Percentiles rank a stretch among this genome's conserved stretches.
phyloP scores from a whole-genome alignment of 352 stramenopile species.

The Aphanomyces euteiches region DNA sequence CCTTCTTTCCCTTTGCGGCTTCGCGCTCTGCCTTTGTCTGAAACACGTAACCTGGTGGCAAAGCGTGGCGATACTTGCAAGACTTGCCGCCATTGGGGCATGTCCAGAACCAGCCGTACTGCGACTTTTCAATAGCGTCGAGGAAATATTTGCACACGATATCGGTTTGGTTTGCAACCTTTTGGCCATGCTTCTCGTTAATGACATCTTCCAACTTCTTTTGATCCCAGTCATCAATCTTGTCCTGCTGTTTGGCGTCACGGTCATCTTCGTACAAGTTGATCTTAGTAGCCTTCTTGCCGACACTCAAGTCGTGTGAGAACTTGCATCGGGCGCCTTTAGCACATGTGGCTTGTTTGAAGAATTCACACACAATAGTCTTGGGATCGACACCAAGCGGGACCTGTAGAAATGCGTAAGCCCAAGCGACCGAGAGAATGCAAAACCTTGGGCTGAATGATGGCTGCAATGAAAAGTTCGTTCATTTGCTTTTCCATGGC shows the following conservation, averaged over 20 bases:
- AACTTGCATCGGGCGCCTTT: conserved; percentile 89
- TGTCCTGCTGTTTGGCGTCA: conserved; percentile 63
- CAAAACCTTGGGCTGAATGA: conserved; percentile 79
- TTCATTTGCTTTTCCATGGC: conserved; percentile 74
- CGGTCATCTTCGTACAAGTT: conserved; percentile 84
- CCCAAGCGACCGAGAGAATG: neutral
- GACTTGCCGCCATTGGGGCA: conserved; percentile 78
- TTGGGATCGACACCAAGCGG: conserved; percentile 85
- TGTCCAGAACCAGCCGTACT: conserved; percentile 90
- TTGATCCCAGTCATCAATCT: conserved; percentile 85
- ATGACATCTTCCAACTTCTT: conserved; percentile 85
- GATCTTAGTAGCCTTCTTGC: conserved; percentile 85
- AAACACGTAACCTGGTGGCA: conserved; percentile 84
- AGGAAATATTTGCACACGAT: conserved; percentile 89
- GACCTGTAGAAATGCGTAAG: conserved; percentile 42
- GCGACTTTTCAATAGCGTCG: conserved; percentile 86
- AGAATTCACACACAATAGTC: conserved; percentile 85
- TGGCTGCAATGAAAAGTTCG: conserved; percentile 77
- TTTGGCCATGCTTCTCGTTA: conserved; percentile 79
- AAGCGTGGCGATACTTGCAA: conserved; percentile 82
- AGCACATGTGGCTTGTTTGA: conserved; percentile 83
- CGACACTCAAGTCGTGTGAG: conserved; percentile 84
- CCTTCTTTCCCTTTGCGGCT: conserved; percentile 74
- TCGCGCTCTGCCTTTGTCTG: conserved; percentile 86
- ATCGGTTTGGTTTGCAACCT: conserved; percentile 75